Evolutionary conservation across 129 eudicot species (phyloP).

Genomic region (Saposhnikovia divaricata): DNA sequence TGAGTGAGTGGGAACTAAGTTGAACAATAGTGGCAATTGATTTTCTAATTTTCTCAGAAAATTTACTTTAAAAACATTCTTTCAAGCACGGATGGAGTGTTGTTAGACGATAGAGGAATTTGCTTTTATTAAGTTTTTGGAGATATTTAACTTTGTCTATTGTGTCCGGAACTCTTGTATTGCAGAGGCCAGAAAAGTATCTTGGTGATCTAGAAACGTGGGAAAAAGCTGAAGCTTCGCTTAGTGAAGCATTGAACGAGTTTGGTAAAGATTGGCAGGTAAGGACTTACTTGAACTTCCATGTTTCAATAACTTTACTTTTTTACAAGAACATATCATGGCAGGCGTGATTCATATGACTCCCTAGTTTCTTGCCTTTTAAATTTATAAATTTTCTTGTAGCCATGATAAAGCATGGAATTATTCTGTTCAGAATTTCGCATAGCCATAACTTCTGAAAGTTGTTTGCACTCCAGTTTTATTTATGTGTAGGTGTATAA

Average conservation of each 20-base stretch:
- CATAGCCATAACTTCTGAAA: neutral
- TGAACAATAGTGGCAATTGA: neutral
- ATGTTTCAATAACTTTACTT: neutral
- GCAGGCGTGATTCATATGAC: neutral
- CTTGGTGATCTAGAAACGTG: slow-evolving; percentile 90
- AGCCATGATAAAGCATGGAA: neutral
- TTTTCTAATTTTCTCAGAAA: neutral
- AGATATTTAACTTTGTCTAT: neutral
- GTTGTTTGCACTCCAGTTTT: neutral
- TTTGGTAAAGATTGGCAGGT: slow-evolving; percentile 92
- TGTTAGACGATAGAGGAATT: neutral
- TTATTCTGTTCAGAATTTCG: neutral
- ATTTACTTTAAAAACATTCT: neutral
- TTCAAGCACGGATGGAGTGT: neutral
- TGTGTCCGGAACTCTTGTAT: neutral
- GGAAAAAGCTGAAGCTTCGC: slow-evolving; percentile 90
- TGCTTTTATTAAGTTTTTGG: neutral
- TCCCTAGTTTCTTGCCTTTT: neutral
- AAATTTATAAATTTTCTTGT: neutral
- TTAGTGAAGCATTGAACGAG: slow-evolving; percentile 74
- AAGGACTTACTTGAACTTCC: neutral
- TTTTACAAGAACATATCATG: neutral
- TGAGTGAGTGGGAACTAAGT: neutral
- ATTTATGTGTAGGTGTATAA: neutral
- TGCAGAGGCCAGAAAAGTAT: slow-evolving; percentile 92